Evolutionary conservation across 2,329 filamentous ascomycete species (phyloP), one percentile per base, ranked within the genome.

Genomic region (Diplodia mutila): DNA sequence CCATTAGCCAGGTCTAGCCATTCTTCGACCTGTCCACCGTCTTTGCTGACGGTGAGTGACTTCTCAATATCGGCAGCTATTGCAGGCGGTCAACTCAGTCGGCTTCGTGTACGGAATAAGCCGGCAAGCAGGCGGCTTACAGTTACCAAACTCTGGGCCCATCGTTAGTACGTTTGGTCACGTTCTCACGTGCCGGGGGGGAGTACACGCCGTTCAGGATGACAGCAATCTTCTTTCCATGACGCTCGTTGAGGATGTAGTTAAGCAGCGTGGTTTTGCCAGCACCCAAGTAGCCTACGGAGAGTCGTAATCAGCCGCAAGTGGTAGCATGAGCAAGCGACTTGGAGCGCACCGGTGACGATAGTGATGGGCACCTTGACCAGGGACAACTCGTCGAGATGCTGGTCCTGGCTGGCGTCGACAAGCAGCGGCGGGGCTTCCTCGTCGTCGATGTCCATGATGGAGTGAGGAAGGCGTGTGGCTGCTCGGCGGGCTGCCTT

Each of bases 181-280:
- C 69, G 75, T 73, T 74, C 7, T 21, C 23, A 23, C 34, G 29
- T 7, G 32, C 23, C n/a, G 16, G 32, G 29, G 29, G 57, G 54
- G 53, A 55, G 29, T 69, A 84, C 78, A 76, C 75, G 81, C 92
- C 93, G 79, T 99, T 99, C 83, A 99, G 87, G 67, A 99, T 98
- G 16, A 99, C 95, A 12, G 95, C 95, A 78, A 99, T 95, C 75
- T 93, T 97, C 85, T 98, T 98, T 78, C 94, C 94, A 85, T 99
- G 95, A 69, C 94, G 90, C 68, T 94, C 93, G 32, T 91, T 97
- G 64, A 99, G 84, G 69, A 99, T 98, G 78, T 98, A 97, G 78
- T 99, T 98, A 68, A 99, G 84, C 34, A 98, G 81, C 0, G 94
- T 98, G 0, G 94, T 98, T 80, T 99, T 99, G 21, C 95, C 95